Evolutionary conservation across 202 grass and related monocot genomes (phyloP), one percentile per base, ranked within the genome.

Genomic region (Dendrocalamus latiflorus): DNA sequence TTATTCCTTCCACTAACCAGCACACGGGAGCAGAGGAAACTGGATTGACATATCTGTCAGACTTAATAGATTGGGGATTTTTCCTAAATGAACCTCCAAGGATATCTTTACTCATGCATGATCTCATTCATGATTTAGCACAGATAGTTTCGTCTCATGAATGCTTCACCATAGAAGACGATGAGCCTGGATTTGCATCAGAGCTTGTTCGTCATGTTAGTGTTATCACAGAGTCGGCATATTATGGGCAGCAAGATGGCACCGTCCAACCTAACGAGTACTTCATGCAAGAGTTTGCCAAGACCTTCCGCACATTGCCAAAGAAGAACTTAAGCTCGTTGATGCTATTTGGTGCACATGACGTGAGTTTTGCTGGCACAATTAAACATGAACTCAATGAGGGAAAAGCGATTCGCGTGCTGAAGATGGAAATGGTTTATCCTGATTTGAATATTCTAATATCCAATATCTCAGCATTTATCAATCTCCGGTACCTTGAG

Each of bases 401-500:
- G 6, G 41, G 53, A 26, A 83, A 24, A 21, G 20, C 74, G 1
- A 2, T 90, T 4, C 64, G 73, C 0, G 84, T 90, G 43, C 15
- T 87, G 39, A 83, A 41, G 11, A 6, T 90, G 47, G 65, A 78
- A 2, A 72, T 68, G 69, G 36, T 60, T 1, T 26, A 58, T 7
- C 22, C 15, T 28, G 57, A 63, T 47, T 16, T 90, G 25, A 16
- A 85, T 79, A 8, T 8, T 1, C 10, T 88, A 16, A 51, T 78
- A 43, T 1, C 0, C 4, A 83, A 55, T 15, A 75, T 88, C 18
- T 72, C 86, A 63, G 16, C 58, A 68, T 86, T 88, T 53, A 70
- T 82, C 44, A 87, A 85, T 79, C 89, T 91, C 42, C 78, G 72
- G 1, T 88, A 91, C 65, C 78, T 91, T 4, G 69, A 85, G 49